Percentiles rank a stretch among this genome's conserved stretches.
phyloP scores from a whole-genome alignment of 1,284 basidiomycete genomes.

The Apiotrichum akiyoshidainum region DNA sequence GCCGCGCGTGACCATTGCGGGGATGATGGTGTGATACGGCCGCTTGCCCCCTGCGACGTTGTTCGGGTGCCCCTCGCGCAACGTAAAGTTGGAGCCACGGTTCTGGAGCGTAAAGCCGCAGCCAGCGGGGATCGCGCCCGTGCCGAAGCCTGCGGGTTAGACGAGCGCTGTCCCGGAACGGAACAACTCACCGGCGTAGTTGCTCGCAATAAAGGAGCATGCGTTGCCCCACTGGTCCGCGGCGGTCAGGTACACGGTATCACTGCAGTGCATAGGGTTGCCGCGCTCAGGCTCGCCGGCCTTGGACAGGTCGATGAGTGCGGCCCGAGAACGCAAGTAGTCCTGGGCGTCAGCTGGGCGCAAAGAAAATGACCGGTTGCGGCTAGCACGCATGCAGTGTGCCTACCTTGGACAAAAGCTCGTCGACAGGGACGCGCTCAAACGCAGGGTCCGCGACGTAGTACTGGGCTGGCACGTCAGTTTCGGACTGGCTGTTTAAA shows the following conservation, averaged over 20 bases:
- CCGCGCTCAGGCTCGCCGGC: conserved; percentile 66
- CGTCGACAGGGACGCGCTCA: conserved; percentile 67
- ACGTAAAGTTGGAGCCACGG: conserved; percentile 77
- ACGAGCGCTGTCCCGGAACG: background rate
- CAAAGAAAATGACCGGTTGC: background rate
- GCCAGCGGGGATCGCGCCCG: conserved; percentile 75
- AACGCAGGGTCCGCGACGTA: conserved; percentile 85
- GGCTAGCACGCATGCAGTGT: no score
- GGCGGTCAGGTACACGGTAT: conserved; percentile 91
- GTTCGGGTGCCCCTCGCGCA: conserved; percentile 80
- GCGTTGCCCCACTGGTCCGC: conserved; percentile 87
- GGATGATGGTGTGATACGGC: conserved; percentile 91
- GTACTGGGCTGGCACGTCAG: conserved; percentile 57
- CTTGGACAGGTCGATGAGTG: conserved; percentile 67
- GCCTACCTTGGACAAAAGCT: conserved; percentile 71
- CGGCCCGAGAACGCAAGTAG: conserved; percentile 77
- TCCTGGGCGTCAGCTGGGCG: conserved; percentile 53
- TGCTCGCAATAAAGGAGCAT: conserved; percentile 77
- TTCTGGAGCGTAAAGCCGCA: conserved; percentile 97
- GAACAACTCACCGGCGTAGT: conserved; percentile 66
- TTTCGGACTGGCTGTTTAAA: background rate
- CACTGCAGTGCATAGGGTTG: conserved; percentile 59
- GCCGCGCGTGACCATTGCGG: conserved; percentile 72
- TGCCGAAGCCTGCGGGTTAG: conserved; percentile 52
- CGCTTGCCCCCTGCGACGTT: conserved; percentile 74